phyloP scores from a whole-genome alignment of 805 yeast genomes.

The Yarrowia alimentaria region DNA sequence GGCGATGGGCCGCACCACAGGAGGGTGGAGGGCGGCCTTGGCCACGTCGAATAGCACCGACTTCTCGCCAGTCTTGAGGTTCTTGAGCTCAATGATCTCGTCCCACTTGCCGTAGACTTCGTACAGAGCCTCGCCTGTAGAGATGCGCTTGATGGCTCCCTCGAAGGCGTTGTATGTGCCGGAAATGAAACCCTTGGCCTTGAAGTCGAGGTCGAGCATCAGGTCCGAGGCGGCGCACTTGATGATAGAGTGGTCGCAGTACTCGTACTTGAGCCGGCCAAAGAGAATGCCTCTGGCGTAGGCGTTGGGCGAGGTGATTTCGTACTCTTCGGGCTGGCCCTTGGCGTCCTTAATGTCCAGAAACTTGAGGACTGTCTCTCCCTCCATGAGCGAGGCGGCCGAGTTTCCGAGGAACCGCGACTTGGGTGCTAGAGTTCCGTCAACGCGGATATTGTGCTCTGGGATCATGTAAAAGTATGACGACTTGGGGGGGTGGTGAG shows the following conservation, averaged over 20 bases:
- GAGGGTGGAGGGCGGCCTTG: constrained; percentile 53
- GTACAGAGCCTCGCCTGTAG: constrained; percentile 55
- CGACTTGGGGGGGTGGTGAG: constrained; percentile 98
- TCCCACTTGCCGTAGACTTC: constrained; percentile 92
- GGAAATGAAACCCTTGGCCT: constrained; percentile 88
- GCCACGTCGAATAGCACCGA: constrained; percentile 59
- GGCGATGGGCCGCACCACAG: constrained; percentile 69
- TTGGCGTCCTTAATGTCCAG: constrained; percentile 53
- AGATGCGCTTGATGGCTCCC: constrained; percentile 60
- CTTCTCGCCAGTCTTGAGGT: constrained; percentile 49
- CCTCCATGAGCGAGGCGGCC: constrained; percentile 97
- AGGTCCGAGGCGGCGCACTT: constrained; percentile 58
- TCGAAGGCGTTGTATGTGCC: constrained; percentile 89
- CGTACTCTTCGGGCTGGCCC: constrained; percentile 61
- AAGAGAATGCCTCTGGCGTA: constrained; percentile 91
- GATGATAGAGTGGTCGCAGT: constrained; percentile 88
- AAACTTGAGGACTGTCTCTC: constrained; percentile 68
- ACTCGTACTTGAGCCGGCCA: constrained; percentile 83
- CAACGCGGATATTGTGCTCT: constrained; percentile 73
- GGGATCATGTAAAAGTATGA: constrained; percentile 89
- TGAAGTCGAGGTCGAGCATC: constrained; percentile 84
- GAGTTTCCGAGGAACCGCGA: constrained; percentile 92
- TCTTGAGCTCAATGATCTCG: constrained; percentile 69
- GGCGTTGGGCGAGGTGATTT: constrained; percentile 91
- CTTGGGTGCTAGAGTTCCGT: constrained; percentile 83